A percentile compares a stretch with the other conserved stretches of the same genome.
Conservation (phyloP, 129 eudicot species). For the Logfia minima region DNA sequence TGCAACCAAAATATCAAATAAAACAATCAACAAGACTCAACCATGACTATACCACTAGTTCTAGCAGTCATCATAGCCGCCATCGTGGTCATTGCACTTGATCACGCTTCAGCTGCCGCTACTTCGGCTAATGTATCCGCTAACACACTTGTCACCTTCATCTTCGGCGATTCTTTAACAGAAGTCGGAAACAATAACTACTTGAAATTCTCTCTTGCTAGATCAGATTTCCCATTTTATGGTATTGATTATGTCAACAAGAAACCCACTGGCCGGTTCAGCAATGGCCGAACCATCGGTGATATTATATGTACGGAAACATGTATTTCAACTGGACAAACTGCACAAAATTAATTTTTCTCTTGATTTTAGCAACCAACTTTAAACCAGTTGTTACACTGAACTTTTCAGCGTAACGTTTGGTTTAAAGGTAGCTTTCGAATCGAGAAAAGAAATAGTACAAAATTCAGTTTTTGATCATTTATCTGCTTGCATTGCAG, state of each 20-base stretch:
- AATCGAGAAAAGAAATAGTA: too few species aligned
- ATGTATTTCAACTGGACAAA: neutral
- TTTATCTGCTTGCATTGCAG: slow-evolving; percentile 34
- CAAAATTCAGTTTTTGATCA: neutral
- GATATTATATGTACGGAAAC: slow-evolving; percentile 65
- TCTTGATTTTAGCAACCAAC: neutral
- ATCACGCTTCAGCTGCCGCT: slow-evolving; percentile 26
- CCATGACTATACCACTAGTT: slow-evolving; percentile 17
- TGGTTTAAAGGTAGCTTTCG: too few species aligned
- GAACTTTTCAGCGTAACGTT: too few species aligned
- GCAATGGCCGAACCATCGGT: slow-evolving; percentile 91
- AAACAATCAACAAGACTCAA: neutral
- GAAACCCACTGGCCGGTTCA: slow-evolving; percentile 80
- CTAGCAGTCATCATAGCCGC: slow-evolving; percentile 11
- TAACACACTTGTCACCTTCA: slow-evolving; percentile 48
- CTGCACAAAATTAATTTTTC: neutral
- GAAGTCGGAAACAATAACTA: slow-evolving; percentile 93
- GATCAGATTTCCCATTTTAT: slow-evolving; percentile 66
- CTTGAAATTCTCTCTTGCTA: slow-evolving; percentile 69
- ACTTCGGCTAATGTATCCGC: neutral
- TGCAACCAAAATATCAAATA: slow-evolving; percentile 15
- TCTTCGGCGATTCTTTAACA: slow-evolving; percentile 86
- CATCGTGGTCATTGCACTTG: slow-evolving; percentile 5
- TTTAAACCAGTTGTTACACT: neutral
- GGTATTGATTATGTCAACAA: slow-evolving; percentile 64